phyloP scores from a whole-genome alignment of 768 basidiomycete species.

The Leccinum incarnatum region DNA sequence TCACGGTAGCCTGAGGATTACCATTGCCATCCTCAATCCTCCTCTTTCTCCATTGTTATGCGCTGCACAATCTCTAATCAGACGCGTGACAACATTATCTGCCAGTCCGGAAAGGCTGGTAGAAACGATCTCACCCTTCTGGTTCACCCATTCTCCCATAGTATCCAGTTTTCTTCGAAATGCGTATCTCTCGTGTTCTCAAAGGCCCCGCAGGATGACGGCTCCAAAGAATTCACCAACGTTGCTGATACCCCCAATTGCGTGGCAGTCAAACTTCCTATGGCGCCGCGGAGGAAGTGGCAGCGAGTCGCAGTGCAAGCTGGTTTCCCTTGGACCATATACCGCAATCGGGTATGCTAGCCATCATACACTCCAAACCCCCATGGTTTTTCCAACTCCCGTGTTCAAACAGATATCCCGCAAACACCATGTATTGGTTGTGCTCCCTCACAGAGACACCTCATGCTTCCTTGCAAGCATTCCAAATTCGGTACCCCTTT shows the following conservation, averaged over 20 bases:
- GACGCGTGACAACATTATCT: slow-evolving; percentile 30
- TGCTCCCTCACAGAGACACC: slow-evolving; percentile 60
- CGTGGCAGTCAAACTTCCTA: slow-evolving; percentile 21
- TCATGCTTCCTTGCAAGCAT: slow-evolving; percentile 58
- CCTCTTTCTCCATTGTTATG: slow-evolving; percentile 2
- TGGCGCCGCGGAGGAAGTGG: slow-evolving; percentile 42
- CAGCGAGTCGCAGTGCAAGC: slow-evolving; percentile 39
- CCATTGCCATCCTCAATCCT: no score
- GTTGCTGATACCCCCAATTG: slow-evolving; percentile 5
- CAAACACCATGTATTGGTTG: slow-evolving; percentile 45
- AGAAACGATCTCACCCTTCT: slow-evolving; percentile 11
- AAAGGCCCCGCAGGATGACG: slow-evolving; percentile 12
- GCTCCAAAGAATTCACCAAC: slow-evolving; percentile 20
- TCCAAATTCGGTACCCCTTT: slow-evolving; percentile 65
- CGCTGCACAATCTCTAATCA: slow-evolving; percentile 37
- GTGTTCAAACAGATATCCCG: slow-evolving; percentile 40
- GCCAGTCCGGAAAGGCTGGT: slow-evolving; percentile 7
- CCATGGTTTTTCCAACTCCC: slow-evolving; percentile 5
- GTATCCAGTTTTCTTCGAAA: slow-evolving; percentile 19
- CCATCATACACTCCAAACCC: not conserved
- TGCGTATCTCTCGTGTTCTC: slow-evolving; percentile 17
- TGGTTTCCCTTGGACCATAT: slow-evolving; percentile 58
- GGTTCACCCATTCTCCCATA: slow-evolving; percentile 25
- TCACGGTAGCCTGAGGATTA: not conserved
- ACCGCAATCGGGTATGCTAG: slow-evolving; percentile 47